These are phyloP conservation scores for Fraxinus ornus DNA, from an alignment of 305 asterid genomes.

Conservation along the genomic window DNA sequence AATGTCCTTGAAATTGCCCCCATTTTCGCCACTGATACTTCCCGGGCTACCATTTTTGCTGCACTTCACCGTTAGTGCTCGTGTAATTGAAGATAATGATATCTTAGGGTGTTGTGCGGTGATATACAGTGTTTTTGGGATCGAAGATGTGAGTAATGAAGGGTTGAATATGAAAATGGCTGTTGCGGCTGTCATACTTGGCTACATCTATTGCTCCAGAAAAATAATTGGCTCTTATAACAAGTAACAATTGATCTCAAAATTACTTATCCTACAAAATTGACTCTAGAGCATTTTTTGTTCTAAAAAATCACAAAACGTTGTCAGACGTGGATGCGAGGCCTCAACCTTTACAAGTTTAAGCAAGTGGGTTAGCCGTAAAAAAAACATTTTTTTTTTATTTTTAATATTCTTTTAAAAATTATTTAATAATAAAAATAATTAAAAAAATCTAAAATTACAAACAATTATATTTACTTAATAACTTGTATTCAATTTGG, in stretches of 20 bases:
- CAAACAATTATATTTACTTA: too few relatives aligned
- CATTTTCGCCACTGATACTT: conserved; percentile 17
- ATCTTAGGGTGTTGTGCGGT: conserved; percentile 12
- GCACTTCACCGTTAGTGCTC: conserved; percentile 38
- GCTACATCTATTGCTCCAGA: neutral
- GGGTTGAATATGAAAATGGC: conserved; percentile 27
- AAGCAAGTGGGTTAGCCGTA: too few relatives aligned
- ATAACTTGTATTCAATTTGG: too few relatives aligned
- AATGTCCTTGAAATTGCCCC: conserved; percentile 46
- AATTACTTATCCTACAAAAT: neutral
- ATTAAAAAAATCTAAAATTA: too few relatives aligned
- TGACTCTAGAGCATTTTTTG: too few relatives aligned
- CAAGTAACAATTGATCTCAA: neutral
- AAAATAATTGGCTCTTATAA: neutral
- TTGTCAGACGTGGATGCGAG: too few relatives aligned
- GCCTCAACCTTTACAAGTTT: too few relatives aligned
- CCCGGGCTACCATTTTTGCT: conserved; percentile 34
- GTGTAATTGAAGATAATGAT: conserved; percentile 21
- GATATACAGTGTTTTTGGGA: conserved; percentile 15
- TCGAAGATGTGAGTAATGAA: conserved; percentile 25
- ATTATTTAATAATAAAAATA: too few relatives aligned
- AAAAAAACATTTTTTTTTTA: too few relatives aligned
- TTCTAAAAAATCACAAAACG: too few relatives aligned
- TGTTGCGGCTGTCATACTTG: conserved; percentile 38
- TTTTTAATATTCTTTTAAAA: too few relatives aligned